These are phyloP conservation scores for Podila epicladia DNA, from an alignment of 192 early-diverging fungal species.

Conservation along the genomic window DNA sequence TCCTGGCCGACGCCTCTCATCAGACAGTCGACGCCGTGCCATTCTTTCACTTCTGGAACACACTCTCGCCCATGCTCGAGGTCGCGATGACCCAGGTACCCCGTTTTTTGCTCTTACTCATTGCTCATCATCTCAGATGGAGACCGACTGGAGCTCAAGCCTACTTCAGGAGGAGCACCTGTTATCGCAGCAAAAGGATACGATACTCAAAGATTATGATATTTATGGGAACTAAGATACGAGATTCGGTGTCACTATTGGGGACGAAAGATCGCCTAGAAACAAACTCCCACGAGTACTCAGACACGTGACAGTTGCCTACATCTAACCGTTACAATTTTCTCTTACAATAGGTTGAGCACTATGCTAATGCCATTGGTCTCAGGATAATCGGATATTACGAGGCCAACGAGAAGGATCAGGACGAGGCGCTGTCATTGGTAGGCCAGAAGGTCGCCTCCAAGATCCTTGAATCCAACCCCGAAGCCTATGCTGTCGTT, in stretches of 20 bases:
- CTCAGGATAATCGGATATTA: constrained; percentile 72
- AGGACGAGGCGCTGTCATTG: constrained; percentile 56
- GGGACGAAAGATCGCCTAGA: no score
- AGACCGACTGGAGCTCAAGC: no score
- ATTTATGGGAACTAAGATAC: no score
- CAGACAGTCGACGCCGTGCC: constrained; percentile 78
- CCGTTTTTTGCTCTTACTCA: neutral
- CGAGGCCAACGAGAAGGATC: constrained; percentile 60
- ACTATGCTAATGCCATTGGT: constrained; percentile 60
- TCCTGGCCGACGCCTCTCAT: constrained; percentile 60
- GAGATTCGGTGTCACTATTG: no score
- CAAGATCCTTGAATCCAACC: constrained; percentile 54
- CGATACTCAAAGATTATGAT: no score
- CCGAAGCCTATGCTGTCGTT: constrained; percentile 63
- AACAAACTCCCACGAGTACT: neutral
- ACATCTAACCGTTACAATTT: neutral
- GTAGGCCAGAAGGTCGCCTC: constrained; percentile 61
- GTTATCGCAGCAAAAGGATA: no score
- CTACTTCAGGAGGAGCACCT: no score
- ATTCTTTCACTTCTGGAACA: constrained; percentile 83
- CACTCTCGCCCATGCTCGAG: constrained; percentile 85
- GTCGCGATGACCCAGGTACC: constrained; percentile 84
- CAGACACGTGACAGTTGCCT: neutral
- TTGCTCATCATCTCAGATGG: no score
- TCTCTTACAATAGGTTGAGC: constrained; percentile 56